These are phyloP conservation scores for Pulveroboletus sp. DNA, from an alignment of 768 basidiomycete species.

Conservation along the genomic window DNA sequence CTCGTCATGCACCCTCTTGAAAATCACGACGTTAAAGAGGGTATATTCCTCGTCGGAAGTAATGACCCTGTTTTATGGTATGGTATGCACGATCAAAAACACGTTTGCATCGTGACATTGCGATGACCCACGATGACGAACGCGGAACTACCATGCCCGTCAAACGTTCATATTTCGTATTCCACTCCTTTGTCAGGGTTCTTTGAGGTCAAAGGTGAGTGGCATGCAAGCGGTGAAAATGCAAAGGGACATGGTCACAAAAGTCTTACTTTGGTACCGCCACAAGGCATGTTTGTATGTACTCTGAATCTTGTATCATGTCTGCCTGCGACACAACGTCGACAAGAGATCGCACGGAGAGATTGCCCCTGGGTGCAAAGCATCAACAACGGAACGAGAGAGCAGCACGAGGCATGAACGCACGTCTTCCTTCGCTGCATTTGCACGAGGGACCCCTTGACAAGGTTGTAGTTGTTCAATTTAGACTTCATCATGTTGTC, in stretches of 20 bases:
- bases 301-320: constrained; percentile 86
- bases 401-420: constrained; percentile 19
- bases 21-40: constrained; percentile 81
- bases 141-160: constrained; percentile 90
- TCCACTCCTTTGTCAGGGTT: constrained; percentile 84
- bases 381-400: constrained; percentile 5
- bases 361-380: constrained; percentile 65
- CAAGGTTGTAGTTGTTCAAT: constrained; percentile 85
- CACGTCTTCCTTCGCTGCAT: constrained; percentile 95
- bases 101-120: constrained; percentile 11
- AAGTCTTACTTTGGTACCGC: constrained; percentile 84
- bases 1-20: constrained; percentile 87
- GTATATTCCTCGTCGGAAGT: constrained; percentile 85
- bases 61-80: constrained; percentile 48
- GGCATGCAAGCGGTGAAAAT: constrained; percentile 8
- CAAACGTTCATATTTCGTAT: constrained; percentile 80
- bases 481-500: constrained; percentile 94
- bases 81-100: constrained; percentile 16
- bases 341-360: constrained; percentile 83
- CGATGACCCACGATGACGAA: constrained; percentile 65
- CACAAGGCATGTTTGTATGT: constrained; percentile 86
- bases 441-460: constrained; percentile 86
- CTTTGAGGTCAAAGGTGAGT: constrained; percentile 37
- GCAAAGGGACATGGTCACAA: constrained; percentile 4
- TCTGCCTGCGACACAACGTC: constrained; percentile 81